Base-by-base conservation (phyloP, 2,329 filamentous ascomycete genomes). In the Fusarium sp. region DNA sequence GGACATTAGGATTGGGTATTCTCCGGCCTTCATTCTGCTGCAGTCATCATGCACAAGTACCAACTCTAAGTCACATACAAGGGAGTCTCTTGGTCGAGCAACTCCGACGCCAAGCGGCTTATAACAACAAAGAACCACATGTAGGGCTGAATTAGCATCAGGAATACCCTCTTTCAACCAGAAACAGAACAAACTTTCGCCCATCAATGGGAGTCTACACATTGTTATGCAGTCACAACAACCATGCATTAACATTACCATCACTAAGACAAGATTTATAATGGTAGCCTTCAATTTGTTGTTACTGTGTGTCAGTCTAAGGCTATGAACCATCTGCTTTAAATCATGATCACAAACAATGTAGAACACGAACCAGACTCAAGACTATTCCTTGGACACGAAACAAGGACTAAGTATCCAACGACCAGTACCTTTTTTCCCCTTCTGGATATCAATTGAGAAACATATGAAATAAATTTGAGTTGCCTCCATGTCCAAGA, bases 271-370 rank as follows among this genome's bases (percentile, higher is more conserved):
- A 12, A 16, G 10, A 28, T 42, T 44, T 31, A 24, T 16, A 36
- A 28, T 55, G 61, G 56, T 36, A 72, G 56, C 26, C 60, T 56
- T 66, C 66, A 51, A 54, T 68, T 68, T 74, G 44, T 69, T 70
- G 57, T 74, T 62, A 35, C 55, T 68, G 38, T 70, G 47, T 76
- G 44, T 76, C 54, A 74, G 70, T 67, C 63, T 70, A 70, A 45
- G 64, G 57, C 64, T 72, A 66, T 45, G 48, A 71, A 68, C 65
- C 73, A 71, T 74, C 60, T 77, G 60, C 41, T 57, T 55, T 54
- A 61, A 65, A 71, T 77, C 68, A 73, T 70, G 65, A 77, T 78
- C 65, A 70, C 54, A 75, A 62, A 67, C 31, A 58, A 44, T 67
- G 61, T 24, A 59, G 59, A 56, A 55, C 42, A 63, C 39, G 33